These are phyloP conservation scores for Arxiozyma heterogenica DNA, from an alignment of 1,139 yeast species.

Conservation along the genomic window DNA sequence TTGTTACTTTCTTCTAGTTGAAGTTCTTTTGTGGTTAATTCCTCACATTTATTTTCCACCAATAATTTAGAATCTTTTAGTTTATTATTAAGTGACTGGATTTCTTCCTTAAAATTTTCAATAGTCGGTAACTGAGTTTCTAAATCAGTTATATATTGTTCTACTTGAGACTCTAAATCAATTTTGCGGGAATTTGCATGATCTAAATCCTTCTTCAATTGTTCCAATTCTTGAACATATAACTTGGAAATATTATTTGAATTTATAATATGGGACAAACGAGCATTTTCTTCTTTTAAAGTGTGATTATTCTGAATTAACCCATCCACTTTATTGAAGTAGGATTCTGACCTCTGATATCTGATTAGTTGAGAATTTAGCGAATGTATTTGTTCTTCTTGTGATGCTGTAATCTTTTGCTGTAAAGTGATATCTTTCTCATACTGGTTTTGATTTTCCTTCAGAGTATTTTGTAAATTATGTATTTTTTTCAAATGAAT, in stretches of 20 bases:
- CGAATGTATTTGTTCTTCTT: constrained; percentile 21
- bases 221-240: not conserved
- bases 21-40: constrained; percentile 33
- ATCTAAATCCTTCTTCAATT: not conserved
- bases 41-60: constrained; percentile 32
- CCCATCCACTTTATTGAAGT: not conserved
- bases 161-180: constrained; percentile 60
- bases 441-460: constrained; percentile 38
- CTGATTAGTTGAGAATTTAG: constrained; percentile 28
- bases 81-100: constrained; percentile 40
- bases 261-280: not conserved
- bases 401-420: constrained; percentile 51
- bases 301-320: not conserved
- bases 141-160: constrained; percentile 62
- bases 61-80: constrained; percentile 42
- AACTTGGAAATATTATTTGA: not conserved
- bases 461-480: not conserved
- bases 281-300: not conserved
- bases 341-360: not conserved
- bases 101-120: constrained; percentile 54
- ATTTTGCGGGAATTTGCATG: constrained; percentile 45
- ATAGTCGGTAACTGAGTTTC: constrained; percentile 75
- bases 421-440: constrained; percentile 56
- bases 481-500: constrained; percentile 18
- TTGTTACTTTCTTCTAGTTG: constrained; percentile 33